Evolutionary conservation across 2,329 filamentous ascomycete genomes (phyloP), one percentile per base, ranked within the genome.

Genomic region (Phialophora expanda): DNA sequence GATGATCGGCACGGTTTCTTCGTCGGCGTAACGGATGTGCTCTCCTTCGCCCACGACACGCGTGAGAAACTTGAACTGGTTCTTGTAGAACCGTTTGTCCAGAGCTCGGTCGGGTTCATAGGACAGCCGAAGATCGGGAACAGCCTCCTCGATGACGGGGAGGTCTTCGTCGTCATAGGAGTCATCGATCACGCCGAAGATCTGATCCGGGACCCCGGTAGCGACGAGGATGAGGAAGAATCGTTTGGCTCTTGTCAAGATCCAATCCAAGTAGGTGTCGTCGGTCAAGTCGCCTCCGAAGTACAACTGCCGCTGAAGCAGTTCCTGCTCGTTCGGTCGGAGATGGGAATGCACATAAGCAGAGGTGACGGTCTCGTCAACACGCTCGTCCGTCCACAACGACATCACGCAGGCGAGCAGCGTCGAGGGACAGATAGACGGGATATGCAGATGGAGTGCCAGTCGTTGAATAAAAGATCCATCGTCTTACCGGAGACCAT

Each of bases 111-210:
- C 78, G 3, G 83, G 79, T 48, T 81, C 76, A 64, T 78, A 80
- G 0, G 84, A 82, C 5, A 88, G 80, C 26, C 81, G 79, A 17
- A 88, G 80, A 48, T 81, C 79, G 65, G 81, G 78, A n/a, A 88
- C 80, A 38, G 83, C 83, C 53, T 86, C 81, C 57, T 83, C 78
- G 6, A 83, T 77, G 51, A 89, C 78, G 1, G 86, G 86, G 20
- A 89, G 76, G 73, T 89, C 86, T 54, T 85, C 82, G 67, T 89
- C 86, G 68, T 88, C 85, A 77, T 85, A 86, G 3, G 84, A 86
- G 64, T 84, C 82, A 70, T 88, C 86, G 46, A 88, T 84, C 17
- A 87, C 80, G 2, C 83, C 80, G 69, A 88, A 88, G 53, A 89
- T 87, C 66, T 85, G 84, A 69, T 87, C 85, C n/a, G 86, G 83